Evolutionary conservation across 2,329 filamentous ascomycete genomes (phyloP).

Genomic region (Penicillium glabrum): DNA sequence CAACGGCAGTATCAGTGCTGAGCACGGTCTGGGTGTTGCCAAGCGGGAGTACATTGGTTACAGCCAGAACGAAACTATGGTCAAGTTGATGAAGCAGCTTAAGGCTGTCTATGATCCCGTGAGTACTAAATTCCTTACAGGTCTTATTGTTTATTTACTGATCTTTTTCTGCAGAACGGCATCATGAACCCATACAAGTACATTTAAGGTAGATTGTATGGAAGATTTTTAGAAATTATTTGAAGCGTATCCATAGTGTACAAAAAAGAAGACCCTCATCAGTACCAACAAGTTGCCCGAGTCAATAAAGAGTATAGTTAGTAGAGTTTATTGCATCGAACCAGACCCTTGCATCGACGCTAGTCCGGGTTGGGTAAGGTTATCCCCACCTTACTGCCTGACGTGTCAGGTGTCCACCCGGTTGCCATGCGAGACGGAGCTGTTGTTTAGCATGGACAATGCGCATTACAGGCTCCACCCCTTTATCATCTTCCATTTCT

Average conservation of each 20-base stretch:
- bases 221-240: neutral
- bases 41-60: constrained; percentile 97
- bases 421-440: constrained; percentile 23
- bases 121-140: constrained; percentile 41
- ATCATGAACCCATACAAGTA: constrained; percentile 99
- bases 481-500: constrained; percentile 15
- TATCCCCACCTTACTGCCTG: constrained; percentile 12
- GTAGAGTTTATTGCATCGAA: neutral
- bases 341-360: constrained; percentile 16
- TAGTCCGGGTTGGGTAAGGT: constrained; percentile 4
- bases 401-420: constrained; percentile 1
- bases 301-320: neutral
- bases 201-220: constrained; percentile 49
- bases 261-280: neutral
- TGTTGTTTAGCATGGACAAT: constrained; percentile 24
- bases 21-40: constrained; percentile 89
- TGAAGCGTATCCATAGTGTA: constrained; percentile 1
- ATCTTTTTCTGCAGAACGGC: constrained; percentile 64
- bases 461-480: constrained; percentile 22
- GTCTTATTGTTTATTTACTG: neutral
- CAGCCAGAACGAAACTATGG: constrained; percentile 82
- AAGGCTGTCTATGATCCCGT: constrained; percentile 94
- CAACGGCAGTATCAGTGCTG: constrained; percentile 91
- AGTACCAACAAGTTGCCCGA: neutral
- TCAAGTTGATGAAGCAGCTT: constrained; percentile 90